Evolutionary conservation across 129 eudicot species (phyloP).

Genomic region (Scalesia atractyloides): DNA sequence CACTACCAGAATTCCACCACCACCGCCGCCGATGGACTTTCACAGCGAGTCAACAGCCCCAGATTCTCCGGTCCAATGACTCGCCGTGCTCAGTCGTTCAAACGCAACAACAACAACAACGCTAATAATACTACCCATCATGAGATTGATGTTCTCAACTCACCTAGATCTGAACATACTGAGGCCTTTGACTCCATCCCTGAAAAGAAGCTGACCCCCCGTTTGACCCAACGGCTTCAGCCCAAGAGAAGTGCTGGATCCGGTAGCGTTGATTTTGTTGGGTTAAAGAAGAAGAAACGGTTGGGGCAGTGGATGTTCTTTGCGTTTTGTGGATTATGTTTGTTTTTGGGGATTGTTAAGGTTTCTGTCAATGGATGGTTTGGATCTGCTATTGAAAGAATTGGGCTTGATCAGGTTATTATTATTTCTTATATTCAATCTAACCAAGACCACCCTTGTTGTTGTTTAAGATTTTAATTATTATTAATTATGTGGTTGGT

Average conservation of each 20-base stretch:
- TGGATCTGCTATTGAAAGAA: slow-evolving; percentile 74
- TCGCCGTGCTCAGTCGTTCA: slow-evolving; percentile 89
- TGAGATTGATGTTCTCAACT: slow-evolving; percentile 75
- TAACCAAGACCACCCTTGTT: background rate
- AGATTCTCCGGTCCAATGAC: slow-evolving; percentile 91
- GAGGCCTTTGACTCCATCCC: slow-evolving; percentile 57
- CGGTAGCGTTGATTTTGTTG: slow-evolving; percentile 14
- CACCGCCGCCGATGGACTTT: slow-evolving; percentile 49
- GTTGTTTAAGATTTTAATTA: background rate
- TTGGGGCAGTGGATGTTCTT: slow-evolving; percentile 88
- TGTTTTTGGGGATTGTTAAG: slow-evolving; percentile 76
- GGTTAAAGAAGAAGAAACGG: slow-evolving; percentile 53
- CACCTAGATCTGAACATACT: slow-evolving; percentile 82
- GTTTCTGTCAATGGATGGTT: slow-evolving; percentile 74
- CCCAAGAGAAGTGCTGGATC: slow-evolving; percentile 30
- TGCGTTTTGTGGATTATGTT: slow-evolving; percentile 69
- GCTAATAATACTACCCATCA: slow-evolving; percentile 36
- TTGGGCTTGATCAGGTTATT: slow-evolving; percentile 62
- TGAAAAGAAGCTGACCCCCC: slow-evolving; percentile 72
- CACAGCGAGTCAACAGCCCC: slow-evolving; percentile 80
- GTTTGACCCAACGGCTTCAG: slow-evolving; percentile 56
- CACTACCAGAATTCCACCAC: slow-evolving; percentile 21
- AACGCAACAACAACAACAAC: slow-evolving; percentile 43
- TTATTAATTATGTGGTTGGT: background rate
- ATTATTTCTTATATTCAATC: background rate